Evolutionary conservation across 768 basidiomycete genomes (phyloP).

Genomic region (Tricholoma sp.): DNA sequence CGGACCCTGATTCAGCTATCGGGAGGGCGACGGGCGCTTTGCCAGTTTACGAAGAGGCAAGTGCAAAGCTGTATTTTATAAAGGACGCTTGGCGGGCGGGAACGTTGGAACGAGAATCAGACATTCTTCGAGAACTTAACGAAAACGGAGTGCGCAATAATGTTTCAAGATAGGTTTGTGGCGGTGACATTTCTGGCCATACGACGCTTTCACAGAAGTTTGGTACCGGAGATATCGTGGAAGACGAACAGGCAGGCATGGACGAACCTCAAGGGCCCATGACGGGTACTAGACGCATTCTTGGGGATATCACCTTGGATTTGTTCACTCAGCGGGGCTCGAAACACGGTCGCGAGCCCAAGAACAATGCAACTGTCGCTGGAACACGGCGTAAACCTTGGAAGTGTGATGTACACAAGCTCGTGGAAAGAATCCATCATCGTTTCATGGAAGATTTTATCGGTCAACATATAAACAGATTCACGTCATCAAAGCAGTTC

Average conservation of each 20-base stretch:
- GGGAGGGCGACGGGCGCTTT: constrained; percentile 12
- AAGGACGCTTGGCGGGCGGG: constrained; percentile 23
- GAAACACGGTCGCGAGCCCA: too few relatives aligned
- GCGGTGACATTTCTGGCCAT: constrained; percentile 21
- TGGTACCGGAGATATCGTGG: background rate
- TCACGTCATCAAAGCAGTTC: constrained; percentile 11
- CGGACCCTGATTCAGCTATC: constrained; percentile 7
- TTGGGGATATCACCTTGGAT: too few relatives aligned
- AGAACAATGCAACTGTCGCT: too few relatives aligned
- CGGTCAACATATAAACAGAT: constrained; percentile 4
- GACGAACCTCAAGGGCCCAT: too few relatives aligned
- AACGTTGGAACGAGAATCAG: constrained; percentile 11
- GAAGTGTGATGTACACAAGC: constrained; percentile 2
- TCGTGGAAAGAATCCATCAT: constrained; percentile 12
- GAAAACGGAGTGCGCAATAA: constrained; percentile 8
- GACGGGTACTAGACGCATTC: too few relatives aligned
- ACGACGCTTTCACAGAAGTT: constrained; percentile 6
- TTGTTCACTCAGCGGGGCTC: too few relatives aligned
- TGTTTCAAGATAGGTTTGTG: constrained; percentile 22
- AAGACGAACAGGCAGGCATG: too few relatives aligned
- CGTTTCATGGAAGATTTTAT: constrained; percentile 16
- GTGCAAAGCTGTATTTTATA: constrained; percentile 11
- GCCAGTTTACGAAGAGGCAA: constrained; percentile 7
- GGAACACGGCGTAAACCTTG: constrained; percentile 1
- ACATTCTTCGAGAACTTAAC: constrained; percentile 12